Evolutionary conservation across 1,284 basidiomycete genomes (phyloP), one percentile per base, ranked within the genome.

Genomic region (Neolentinus lepideus): DNA sequence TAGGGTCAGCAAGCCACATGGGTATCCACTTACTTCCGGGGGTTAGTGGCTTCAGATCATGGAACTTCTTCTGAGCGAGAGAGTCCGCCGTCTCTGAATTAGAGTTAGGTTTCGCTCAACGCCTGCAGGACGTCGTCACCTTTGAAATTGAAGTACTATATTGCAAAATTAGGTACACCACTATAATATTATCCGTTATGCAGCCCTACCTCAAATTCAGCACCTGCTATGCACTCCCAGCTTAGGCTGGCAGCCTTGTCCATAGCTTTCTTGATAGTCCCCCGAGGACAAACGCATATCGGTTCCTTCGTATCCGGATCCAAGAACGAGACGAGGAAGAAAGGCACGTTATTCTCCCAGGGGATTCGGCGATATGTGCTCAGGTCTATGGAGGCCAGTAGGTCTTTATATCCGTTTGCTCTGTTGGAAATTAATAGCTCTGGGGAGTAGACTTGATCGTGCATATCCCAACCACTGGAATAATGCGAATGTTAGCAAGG

Each of bases 111-210:
- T 55, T 22, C 52, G 22, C 31, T n/a, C 22, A 48, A 38, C 9
- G 50, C 14, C 3, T 16, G 12, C 2, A 2, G 36, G 48, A 56
- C 29, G 24, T 31, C 36, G 16, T n/a, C 31, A 52, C 89, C 89
- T 78, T 89, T 85, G 73, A 94, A 97, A 73, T 98, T 94, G 70
- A 96, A 98, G 73, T 95, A 98, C 90, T 95, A 59, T 0, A 56
- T 21, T 24, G 24, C 19, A 45, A 25, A 48, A 16, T 51, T 12
- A 25, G 22, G 24, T 19, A 38, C 35, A 4, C 10, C 27, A 25
- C 19, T 22, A 38, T 46, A 24, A 16, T 35, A 11, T 4, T 12
- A 36, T 35, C 9, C 38, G 38, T n/a, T 4, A 16, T 4, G 14
- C 31, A 31, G 64, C 77, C 56, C 65, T 43, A 90, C 92, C 78